A percentile compares a stretch with the other conserved stretches of the same genome.
phyloP scores from a whole-genome alignment of 768 basidiomycete genomes.

The Russula sp. region DNA sequence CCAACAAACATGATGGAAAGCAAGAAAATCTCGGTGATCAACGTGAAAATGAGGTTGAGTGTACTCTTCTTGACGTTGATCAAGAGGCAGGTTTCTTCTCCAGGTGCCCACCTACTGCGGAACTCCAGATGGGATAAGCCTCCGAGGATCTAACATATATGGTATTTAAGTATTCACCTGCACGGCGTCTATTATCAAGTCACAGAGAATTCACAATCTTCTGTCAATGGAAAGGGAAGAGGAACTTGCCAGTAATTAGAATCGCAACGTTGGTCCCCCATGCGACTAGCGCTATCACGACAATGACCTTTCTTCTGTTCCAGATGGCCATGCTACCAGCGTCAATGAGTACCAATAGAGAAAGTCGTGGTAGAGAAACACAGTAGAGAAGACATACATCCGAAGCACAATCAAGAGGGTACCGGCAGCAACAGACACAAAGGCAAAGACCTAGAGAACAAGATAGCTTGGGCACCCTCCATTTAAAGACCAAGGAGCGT shows the following conservation, averaged over 20 bases:
- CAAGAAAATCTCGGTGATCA: neutral
- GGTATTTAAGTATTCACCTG: neutral
- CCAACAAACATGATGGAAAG: neutral
- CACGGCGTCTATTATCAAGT: neutral
- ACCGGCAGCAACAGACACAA: neutral
- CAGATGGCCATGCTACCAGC: neutral
- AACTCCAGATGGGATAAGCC: neutral
- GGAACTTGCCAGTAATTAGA: neutral
- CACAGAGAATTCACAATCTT: too few relatives aligned
- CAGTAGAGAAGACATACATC: neutral
- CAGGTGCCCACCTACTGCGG: neutral
- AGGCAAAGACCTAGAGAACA: neutral
- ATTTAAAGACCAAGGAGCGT: too few relatives aligned
- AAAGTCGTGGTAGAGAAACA: too few relatives aligned
- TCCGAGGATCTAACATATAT: neutral
- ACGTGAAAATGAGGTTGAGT: too few relatives aligned
- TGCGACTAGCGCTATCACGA: neutral
- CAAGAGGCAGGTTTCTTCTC: neutral
- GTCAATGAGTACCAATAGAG: neutral
- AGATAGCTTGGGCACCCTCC: too few relatives aligned
- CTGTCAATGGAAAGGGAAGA: too few relatives aligned
- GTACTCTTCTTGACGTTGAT: neutral
- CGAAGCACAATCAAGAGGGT: slow-evolving; percentile 3
- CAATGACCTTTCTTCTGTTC: neutral
- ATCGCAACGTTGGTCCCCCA: neutral